Base-by-base conservation (phyloP, 2,329 filamentous ascomycete genomes). In the Cordyceps javanica region DNA sequence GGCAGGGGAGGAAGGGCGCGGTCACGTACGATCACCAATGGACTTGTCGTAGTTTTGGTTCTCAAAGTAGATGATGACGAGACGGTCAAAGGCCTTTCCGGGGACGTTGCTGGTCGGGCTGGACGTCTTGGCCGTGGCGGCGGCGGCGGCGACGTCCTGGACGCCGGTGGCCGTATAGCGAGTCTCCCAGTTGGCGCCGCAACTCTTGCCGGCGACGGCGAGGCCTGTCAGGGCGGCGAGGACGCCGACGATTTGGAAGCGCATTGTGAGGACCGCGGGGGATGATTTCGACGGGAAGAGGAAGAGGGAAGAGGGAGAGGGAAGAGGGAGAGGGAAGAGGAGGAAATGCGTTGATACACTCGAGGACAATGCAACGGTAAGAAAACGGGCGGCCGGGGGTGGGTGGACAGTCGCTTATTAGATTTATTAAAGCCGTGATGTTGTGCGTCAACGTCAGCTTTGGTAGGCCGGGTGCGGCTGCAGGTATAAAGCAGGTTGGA, bases 1-100 rank as follows among this genome's bases (percentile, higher is more conserved):
- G n/a, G n/a, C n/a, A n/a, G n/a, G n/a, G n/a, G n/a, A n/a, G n/a
- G n/a, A n/a, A n/a, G n/a, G 9, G 46, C 28, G 9, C 14, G n/a
- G 14, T 9, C 16, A 73, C 80, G 66, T 66, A 82, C 80, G 78
- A 68, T 91, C 87, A 16, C 77, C 80, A 38, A 75, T 75, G 2
- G 88, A 83, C 65, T 85, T 81, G 54, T 82, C 78, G 62, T 82
- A 91, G 70, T 86, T 79, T 50, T 85, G 89, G 69, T 92, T 92
- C 75, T 92, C 89, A 49, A 91, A 78, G 85, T 87, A 92, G 70
- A 92, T 84, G 58, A 85, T 81, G 57, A 84, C 83, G 60, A 89
- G 82, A 16, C 89, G 83, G 67, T 91, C 81, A 67, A 92, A 92
- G 0, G 79, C 83, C 67, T 86, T 83, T 61, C 90, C 90, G 67